Evolutionary conservation across 108 stramenopile species (phyloP).

Genomic region (Phaeodactylum tricornutum): DNA sequence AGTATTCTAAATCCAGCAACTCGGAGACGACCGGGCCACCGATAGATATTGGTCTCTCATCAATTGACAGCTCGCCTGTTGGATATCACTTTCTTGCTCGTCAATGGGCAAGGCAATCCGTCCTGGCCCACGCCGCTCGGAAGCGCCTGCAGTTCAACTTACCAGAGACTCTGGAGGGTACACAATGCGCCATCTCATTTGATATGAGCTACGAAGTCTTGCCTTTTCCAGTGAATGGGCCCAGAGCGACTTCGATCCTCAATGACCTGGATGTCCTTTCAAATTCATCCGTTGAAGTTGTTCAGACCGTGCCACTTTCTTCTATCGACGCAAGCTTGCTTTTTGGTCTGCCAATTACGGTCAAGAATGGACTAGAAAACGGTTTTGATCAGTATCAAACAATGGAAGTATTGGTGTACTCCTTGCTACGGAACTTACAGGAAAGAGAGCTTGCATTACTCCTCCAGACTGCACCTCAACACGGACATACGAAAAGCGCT

Average conservation of each 20-base stretch:
- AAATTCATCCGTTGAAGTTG: neutral
- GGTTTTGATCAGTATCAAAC: neutral
- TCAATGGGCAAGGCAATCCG: neutral
- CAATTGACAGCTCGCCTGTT: neutral
- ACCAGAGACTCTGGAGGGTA: slow-evolving; percentile 1
- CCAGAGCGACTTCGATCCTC: neutral
- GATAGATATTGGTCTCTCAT: neutral
- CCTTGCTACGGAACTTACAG: slow-evolving; percentile 1
- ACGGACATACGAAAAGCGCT: neutral
- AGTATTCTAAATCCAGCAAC: neutral
- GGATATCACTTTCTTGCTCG: neutral
- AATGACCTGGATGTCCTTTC: neutral
- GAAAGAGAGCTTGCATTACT: slow-evolving; percentile 2
- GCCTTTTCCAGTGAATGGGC: neutral
- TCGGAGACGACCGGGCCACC: neutral
- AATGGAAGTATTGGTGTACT: neutral
- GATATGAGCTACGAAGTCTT: neutral
- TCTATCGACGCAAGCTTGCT: slow-evolving; percentile 1
- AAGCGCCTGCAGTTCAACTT: neutral
- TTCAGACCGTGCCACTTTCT: slow-evolving; percentile 1
- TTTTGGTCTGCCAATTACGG: slow-evolving; percentile 1
- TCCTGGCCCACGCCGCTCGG: neutral
- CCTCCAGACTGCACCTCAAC: neutral
- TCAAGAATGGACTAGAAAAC: neutral
- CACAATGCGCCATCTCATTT: neutral